Conservation (phyloP, 2,329 filamentous ascomycete species). For the Ophiostoma triangulosporum region DNA sequence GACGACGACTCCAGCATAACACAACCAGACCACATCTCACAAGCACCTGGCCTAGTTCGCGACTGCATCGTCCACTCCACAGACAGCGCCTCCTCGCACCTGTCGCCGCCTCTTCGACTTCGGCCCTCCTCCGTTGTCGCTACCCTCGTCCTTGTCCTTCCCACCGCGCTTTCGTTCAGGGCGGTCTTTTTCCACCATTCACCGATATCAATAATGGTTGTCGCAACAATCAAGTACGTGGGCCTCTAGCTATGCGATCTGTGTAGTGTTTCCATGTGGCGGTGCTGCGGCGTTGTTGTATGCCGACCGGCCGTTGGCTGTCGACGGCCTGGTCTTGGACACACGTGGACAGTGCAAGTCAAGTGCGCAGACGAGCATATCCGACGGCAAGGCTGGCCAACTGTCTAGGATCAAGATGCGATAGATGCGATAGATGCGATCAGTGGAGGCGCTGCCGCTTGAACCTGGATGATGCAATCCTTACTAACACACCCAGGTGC, state of each 20-base stretch:
- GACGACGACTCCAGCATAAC: background rate
- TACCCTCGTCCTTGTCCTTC: background rate
- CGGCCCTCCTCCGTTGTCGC: background rate
- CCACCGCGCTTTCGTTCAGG: background rate
- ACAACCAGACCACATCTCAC: background rate
- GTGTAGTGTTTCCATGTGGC: background rate
- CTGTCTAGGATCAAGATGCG: background rate
- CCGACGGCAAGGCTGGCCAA: too few species aligned
- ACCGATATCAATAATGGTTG: conserved; percentile 30
- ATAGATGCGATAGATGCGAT: background rate
- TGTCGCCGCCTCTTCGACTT: background rate
- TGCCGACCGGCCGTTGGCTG: background rate
- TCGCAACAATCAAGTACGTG: conserved; percentile 52
- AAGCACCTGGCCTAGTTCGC: background rate
- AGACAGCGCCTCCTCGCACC: background rate
- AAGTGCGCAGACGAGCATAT: background rate
- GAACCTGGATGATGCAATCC: background rate
- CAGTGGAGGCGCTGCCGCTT: background rate
- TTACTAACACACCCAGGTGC: conserved; percentile 46
- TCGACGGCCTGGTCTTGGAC: background rate
- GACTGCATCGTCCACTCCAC: background rate
- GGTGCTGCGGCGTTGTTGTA: background rate
- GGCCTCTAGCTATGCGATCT: conserved; percentile 9
- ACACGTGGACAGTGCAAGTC: background rate
- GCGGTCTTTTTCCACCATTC: background rate